Evolutionary conservation across 495 filamentous ascomycete species (phyloP), one percentile per base, ranked within the genome.

Genomic region (Monascus purpureus): DNA sequence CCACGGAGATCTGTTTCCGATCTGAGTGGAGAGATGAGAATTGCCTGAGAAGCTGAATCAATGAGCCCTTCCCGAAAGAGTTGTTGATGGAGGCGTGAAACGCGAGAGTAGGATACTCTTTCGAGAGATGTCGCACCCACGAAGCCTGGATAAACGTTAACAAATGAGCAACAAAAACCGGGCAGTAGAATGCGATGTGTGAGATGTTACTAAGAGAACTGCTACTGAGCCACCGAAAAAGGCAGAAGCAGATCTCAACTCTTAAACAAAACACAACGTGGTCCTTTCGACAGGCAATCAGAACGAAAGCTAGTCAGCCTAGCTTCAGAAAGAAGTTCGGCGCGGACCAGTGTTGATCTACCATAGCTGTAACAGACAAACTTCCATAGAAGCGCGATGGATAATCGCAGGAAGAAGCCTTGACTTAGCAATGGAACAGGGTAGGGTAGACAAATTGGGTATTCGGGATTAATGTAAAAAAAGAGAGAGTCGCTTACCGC

Each of bases 171-270:
- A 39, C 27, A 18, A 31, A 12, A 19, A 33, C 17, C 30, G 29
- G 38, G 31, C 3, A 17, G 14, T 17, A 18, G 20, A 5, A 22
- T 22, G 35, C 40, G 43, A 81, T 97, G 88, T 97, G 72, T 92
- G 87, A 80, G 77, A 80, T 84, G 78, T 81, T 78, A 93, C 88
- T 97, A 96, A 92, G 90, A 94, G 79, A 61, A 72, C 70, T 68
- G 66, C 77, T 73, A 88, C 63, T 38, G 52, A 48, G 51, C 51
- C 43, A 48, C 53, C 52, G 52, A 36, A 47, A 50, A 42, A 49
- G 52, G 59, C 43, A 53, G 59, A 55, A 61, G 46, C 47, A 70
- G 72, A 65, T 55, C 74, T 92, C 86, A 85, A 93, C 85, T 93
- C 83, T 79, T 50, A 74, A 75, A 79, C 75, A 77, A 75, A 68